Percentiles rank a stretch among this genome's conserved stretches.
Evolutionary conservation across 2,329 filamentous ascomycete species (phyloP).

Genomic region (Colletotrichum salicis): DNA sequence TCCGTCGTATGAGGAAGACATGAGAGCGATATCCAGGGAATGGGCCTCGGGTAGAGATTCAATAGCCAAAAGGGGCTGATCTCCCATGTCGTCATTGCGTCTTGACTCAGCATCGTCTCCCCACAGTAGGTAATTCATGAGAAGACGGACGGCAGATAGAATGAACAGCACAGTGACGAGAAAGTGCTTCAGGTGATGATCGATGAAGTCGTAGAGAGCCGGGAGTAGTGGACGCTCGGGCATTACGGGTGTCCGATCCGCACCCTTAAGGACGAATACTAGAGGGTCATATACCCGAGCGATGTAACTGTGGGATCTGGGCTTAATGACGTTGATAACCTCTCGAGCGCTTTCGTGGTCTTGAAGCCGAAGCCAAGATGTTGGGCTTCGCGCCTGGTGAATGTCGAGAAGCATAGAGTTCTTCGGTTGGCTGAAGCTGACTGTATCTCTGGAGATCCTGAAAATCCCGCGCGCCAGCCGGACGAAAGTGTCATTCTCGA

Average conservation of each 20-base stretch:
- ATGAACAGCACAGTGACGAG: constrained; percentile 71
- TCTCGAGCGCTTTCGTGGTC: constrained; percentile 83
- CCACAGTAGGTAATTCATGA: constrained; percentile 81
- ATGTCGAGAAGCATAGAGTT: constrained; percentile 65
- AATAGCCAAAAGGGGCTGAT: constrained; percentile 66
- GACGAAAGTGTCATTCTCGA: constrained; percentile 65
- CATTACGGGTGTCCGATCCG: constrained; percentile 70
- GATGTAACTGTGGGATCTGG: constrained; percentile 75
- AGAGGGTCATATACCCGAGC: constrained; percentile 80
- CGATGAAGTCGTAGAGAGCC: constrained; percentile 74
- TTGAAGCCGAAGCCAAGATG: constrained; percentile 80
- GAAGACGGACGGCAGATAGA: constrained; percentile 71
- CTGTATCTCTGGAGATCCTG: constrained; percentile 42
- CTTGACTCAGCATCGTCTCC: constrained; percentile 64
- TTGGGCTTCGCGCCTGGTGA: constrained; percentile 80
- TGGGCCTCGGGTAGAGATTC: constrained; percentile 72
- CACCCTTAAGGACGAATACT: constrained; percentile 76
- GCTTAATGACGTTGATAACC: constrained; percentile 80
- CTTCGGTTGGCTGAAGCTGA: constrained; percentile 38
- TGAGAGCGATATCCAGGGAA: constrained; percentile 73
- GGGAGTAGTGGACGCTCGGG: constrained; percentile 62
- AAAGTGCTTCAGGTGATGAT: constrained; percentile 68
- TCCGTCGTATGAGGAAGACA: constrained; percentile 71
- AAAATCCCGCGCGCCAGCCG: constrained; percentile 49
- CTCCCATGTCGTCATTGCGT: constrained; percentile 57